Percentiles rank a stretch among this genome's conserved stretches.
Conservation (phyloP, 2,329 filamentous ascomycete species). For the Polychaeton citri region DNA sequence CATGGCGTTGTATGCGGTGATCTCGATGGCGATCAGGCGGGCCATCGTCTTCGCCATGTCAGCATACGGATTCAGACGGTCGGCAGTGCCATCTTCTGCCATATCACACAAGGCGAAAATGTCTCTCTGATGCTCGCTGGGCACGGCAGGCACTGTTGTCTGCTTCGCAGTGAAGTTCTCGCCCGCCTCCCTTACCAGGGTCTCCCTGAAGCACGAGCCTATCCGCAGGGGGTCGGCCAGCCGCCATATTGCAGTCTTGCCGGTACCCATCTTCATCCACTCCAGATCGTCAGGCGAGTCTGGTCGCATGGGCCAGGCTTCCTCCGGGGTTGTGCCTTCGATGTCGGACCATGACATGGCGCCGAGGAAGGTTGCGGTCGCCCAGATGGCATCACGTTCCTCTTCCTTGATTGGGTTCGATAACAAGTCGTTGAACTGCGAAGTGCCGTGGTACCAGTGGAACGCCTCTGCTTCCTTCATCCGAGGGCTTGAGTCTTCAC, state of each 20-base stretch:
- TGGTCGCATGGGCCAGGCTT: slow-evolving; percentile 44
- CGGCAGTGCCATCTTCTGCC: slow-evolving; percentile 8
- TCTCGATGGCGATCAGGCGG: slow-evolving; percentile 23
- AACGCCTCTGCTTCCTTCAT: slow-evolving; percentile 25
- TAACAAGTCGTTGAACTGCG: slow-evolving; percentile 35
- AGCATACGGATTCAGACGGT: slow-evolving; percentile 15
- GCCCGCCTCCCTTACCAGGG: slow-evolving; percentile 13
- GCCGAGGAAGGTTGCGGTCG: slow-evolving; percentile 34
- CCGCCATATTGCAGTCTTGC: slow-evolving; percentile 42
- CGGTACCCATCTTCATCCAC: slow-evolving; percentile 45
- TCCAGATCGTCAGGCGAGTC: slow-evolving; percentile 34
- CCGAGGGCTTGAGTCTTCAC: slow-evolving; percentile 8
- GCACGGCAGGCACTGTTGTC: slow-evolving; percentile 19
- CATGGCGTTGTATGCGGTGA: slow-evolving; percentile 29
- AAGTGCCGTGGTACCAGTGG: slow-evolving; percentile 36
- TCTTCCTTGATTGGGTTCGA: slow-evolving; percentile 21
- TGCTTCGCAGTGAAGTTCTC: slow-evolving; percentile 7
- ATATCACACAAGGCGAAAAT: slow-evolving; percentile 21
- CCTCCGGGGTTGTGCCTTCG: slow-evolving; percentile 27
- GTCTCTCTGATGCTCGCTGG: not conserved
- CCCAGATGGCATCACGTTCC: slow-evolving; percentile 35
- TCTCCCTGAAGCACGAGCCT: slow-evolving; percentile 34
- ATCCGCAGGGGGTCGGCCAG: slow-evolving; percentile 35
- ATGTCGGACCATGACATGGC: slow-evolving; percentile 33
- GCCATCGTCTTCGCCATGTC: slow-evolving; percentile 24